Percentiles rank a stretch among this genome's conserved stretches.
Conservation (phyloP, 2,329 filamentous ascomycete species). For the Cladorrhinum sp. region DNA sequence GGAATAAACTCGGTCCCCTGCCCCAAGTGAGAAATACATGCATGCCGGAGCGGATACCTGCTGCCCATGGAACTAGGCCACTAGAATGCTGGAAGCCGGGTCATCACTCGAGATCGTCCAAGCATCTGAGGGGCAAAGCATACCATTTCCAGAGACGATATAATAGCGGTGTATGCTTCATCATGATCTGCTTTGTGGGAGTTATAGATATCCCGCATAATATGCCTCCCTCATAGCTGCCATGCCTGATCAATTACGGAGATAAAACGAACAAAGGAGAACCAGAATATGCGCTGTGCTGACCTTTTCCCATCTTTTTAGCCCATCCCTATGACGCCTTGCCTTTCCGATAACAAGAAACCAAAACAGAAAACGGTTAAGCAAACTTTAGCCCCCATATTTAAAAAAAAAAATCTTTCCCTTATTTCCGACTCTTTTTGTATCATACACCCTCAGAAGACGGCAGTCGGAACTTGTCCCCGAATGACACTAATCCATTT, state of each 20-base stretch:
- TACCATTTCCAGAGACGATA: not conserved
- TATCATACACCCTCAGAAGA: constrained; percentile 11
- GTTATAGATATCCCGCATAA: not conserved
- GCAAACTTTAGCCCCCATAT: constrained; percentile 4
- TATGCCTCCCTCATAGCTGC: not conserved
- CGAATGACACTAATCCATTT: not conserved
- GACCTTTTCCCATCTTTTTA: constrained; percentile 1
- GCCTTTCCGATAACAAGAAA: not conserved
- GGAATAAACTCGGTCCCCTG: not conserved
- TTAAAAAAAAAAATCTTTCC: not conserved
- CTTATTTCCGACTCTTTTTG: constrained; percentile 3
- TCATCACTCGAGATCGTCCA: not conserved
- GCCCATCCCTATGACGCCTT: not conserved
- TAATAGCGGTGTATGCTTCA: not conserved
- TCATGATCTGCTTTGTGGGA: constrained; percentile 13
- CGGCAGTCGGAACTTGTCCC: not conserved
- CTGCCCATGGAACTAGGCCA: not conserved
- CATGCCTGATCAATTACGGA: not conserved
- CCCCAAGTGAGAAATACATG: not conserved
- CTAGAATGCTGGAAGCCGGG: not conserved
- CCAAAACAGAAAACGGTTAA: not conserved
- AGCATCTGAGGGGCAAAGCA: not conserved
- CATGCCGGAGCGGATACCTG: not conserved
- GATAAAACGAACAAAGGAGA: not conserved
- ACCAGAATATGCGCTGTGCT: not conserved